Evolutionary conservation across 2,329 filamentous ascomycete species (phyloP).

Genomic region (Penicillium oxalicum): DNA sequence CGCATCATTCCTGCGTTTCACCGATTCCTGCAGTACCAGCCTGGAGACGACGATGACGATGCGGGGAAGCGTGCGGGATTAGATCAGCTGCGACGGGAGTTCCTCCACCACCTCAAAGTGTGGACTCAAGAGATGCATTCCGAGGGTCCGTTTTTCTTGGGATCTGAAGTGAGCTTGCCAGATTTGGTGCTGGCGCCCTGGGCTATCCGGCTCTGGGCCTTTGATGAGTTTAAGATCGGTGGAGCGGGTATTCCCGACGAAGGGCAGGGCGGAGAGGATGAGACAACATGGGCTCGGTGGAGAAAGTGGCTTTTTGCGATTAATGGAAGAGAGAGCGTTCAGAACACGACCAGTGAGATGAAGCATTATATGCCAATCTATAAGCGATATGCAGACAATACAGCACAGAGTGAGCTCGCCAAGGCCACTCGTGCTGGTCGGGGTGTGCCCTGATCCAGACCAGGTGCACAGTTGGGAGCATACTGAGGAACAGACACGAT

Average conservation of each 20-base stretch:
- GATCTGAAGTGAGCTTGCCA: conserved; percentile 57
- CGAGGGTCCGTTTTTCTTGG: conserved; percentile 62
- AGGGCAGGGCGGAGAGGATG: conserved; percentile 48
- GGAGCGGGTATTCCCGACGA: conserved; percentile 47
- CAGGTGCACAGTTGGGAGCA: too few relatives aligned
- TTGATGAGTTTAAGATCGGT: conserved; percentile 67
- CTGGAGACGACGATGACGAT: conserved; percentile 21
- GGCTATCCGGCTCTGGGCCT: conserved; percentile 65
- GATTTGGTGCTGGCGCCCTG: conserved; percentile 69
- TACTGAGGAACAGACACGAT: too few relatives aligned
- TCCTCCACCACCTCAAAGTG: conserved; percentile 54
- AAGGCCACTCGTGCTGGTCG: conserved; percentile 59
- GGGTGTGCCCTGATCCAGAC: conserved; percentile 49
- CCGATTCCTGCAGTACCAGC: conserved; percentile 50
- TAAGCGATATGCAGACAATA: conserved; percentile 60
- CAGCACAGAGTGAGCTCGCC: conserved; percentile 55
- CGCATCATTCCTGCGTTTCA: conserved; percentile 66
- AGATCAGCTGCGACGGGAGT: conserved; percentile 51
- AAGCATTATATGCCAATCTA: conserved; percentile 65
- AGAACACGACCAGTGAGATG: conserved; percentile 61
- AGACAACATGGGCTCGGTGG: conserved; percentile 59
- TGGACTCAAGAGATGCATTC: conserved; percentile 58
- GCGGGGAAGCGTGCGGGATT: conserved; percentile 38
- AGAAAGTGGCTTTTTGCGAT: conserved; percentile 58
- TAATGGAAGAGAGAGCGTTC: conserved; percentile 55